phyloP scores from a whole-genome alignment of 495 filamentous ascomycete genomes.

The Cercophora scortea region DNA sequence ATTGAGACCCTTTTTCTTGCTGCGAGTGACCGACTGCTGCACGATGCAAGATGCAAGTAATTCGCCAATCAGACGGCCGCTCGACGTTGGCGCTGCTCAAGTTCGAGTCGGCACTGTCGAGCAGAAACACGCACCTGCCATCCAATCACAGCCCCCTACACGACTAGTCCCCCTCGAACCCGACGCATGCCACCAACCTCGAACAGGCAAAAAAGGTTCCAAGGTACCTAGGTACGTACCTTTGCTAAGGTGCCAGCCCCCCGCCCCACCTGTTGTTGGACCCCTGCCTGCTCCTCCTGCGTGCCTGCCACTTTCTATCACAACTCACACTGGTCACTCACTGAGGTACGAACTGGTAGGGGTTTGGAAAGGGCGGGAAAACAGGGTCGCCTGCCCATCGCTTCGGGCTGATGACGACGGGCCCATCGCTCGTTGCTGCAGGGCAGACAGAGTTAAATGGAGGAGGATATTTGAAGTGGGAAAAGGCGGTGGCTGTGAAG shows the following conservation, averaged over 20 bases:
- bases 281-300: background rate
- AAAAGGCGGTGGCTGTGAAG: conserved; percentile 4
- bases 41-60: conserved; percentile 5
- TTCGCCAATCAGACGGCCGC: conserved; percentile 15
- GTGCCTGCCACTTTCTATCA: too few species aligned
- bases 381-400: conserved; percentile 1
- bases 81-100: conserved; percentile 10
- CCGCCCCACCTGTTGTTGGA: background rate
- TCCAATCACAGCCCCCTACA: conserved; percentile 10
- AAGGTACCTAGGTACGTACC: too few species aligned
- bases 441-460: background rate
- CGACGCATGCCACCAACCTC: conserved; percentile 1
- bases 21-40: background rate
- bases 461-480: background rate
- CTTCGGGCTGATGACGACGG: conserved; percentile 5
- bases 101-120: conserved; percentile 6
- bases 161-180: background rate
- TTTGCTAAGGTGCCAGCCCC: too few species aligned
- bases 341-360: background rate
- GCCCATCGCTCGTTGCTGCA: background rate
- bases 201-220: background rate
- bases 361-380: background rate
- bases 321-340: background rate
- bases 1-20: conserved; percentile 1
- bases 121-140: background rate